These are phyloP conservation scores for Fragaria ananassa DNA, from an alignment of 306 rosid species.

Conservation along the genomic window DNA sequence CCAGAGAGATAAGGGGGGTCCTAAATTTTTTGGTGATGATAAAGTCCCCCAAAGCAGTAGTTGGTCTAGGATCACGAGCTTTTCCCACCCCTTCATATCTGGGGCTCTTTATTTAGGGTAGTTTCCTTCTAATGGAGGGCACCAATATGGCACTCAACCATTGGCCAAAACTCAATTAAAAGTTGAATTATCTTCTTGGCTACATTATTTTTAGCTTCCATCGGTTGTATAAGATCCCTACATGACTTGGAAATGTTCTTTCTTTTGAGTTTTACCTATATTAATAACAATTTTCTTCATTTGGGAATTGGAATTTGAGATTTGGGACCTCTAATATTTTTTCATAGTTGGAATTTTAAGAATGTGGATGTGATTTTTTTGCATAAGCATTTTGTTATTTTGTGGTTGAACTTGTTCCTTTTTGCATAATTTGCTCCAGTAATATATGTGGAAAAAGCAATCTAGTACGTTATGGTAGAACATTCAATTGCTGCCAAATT, in stretches of 20 bases:
- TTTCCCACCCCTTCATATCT: neutral
- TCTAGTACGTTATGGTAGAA: neutral
- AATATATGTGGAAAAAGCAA: neutral
- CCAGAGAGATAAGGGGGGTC: neutral
- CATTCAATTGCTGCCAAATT: neutral
- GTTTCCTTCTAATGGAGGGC: conserved; percentile 1
- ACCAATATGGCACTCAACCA: neutral
- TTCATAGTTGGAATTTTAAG: neutral
- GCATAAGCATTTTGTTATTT: neutral
- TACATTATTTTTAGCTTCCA: neutral
- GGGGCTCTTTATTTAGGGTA: neutral
- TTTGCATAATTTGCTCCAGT: neutral
- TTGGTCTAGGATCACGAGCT: conserved; percentile 4
- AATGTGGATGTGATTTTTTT: neutral
- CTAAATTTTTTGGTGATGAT: neutral
- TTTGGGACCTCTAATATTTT: neutral
- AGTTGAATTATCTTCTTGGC: neutral
- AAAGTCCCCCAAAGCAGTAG: neutral
- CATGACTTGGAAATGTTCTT: neutral
- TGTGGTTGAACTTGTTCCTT: neutral
- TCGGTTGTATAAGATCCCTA: neutral
- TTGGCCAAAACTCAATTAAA: neutral
- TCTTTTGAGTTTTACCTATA: neutral
- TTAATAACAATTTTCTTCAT: neutral
- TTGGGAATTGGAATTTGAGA: neutral